Evolutionary conservation across 129 eudicot species (phyloP).

Genomic region (Dittrichia graveolens): DNA sequence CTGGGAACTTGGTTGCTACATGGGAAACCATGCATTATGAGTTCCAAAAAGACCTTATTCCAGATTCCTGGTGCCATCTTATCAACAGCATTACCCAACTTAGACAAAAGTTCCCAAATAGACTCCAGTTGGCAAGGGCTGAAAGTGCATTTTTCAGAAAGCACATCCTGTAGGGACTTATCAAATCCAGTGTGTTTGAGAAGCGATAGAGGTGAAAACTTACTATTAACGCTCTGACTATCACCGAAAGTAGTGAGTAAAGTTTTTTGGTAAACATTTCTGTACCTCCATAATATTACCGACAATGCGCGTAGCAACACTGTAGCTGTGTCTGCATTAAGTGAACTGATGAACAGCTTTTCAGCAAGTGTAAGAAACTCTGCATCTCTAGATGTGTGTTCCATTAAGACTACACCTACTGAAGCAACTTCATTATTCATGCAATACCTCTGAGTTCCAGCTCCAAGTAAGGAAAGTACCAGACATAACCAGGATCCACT

Average conservation of each 20-base stretch:
- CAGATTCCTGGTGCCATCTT: slow-evolving; percentile 61
- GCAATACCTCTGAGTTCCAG: slow-evolving; percentile 48
- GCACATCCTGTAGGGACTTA: slow-evolving; percentile 54
- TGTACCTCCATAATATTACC: slow-evolving; percentile 50
- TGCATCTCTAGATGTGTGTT: slow-evolving; percentile 50
- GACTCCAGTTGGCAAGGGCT: slow-evolving; percentile 50
- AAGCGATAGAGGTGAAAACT: slow-evolving; percentile 57
- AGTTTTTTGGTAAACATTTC: slow-evolving; percentile 60
- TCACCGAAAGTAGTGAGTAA: slow-evolving; percentile 50
- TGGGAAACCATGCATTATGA: slow-evolving; percentile 87
- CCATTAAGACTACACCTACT: slow-evolving; percentile 33
- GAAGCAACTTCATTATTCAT: slow-evolving; percentile 39
- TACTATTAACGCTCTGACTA: slow-evolving; percentile 37
- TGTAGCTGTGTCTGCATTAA: slow-evolving; percentile 46
- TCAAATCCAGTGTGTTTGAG: slow-evolving; percentile 72
- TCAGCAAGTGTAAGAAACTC: slow-evolving; percentile 55
- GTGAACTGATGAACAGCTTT: slow-evolving; percentile 39
- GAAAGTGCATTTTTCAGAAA: slow-evolving; percentile 49
- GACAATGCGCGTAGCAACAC: slow-evolving; percentile 49
- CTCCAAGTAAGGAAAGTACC: slow-evolving; percentile 57
- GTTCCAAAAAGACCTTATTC: slow-evolving; percentile 63
- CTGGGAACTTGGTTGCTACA: slow-evolving; percentile 54
- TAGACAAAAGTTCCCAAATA: slow-evolving; percentile 52
- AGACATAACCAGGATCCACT: slow-evolving; percentile 82
- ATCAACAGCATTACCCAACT: slow-evolving; percentile 48